Evolutionary conservation across 1,139 yeast genomes (phyloP), one percentile per base, ranked within the genome.

Genomic region (Candida glucosophila): DNA sequence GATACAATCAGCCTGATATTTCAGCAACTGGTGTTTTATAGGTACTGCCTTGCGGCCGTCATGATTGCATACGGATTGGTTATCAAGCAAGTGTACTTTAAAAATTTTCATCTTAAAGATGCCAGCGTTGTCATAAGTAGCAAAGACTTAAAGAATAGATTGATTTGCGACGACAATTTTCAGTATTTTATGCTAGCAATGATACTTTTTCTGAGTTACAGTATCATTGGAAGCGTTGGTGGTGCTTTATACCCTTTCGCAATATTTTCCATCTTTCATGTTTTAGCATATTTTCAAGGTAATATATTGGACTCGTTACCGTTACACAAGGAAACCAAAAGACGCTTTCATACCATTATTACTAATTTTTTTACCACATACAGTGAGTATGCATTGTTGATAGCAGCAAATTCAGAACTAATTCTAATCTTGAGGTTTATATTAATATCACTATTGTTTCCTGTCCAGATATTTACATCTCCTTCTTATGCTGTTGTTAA

Each of bases 201-300:
- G 5, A 43, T 56, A 12, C 54, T 67, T 19, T 58, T 48, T 28
- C 27, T 46, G 17, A 38, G 54, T 9, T 52, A 62, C 32, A 50
- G 44, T 31, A 35, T 42, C 14, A 40, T 57, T 26, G 62, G 59
- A 2, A 42, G 41, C 12, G 40, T 61, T 12, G 41, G 52, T 6
- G 64, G 65, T n/a, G 48, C 60, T 6, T 51, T 70, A 23, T 67
- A 67, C 40, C 67, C 79, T 15, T 74, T 70, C 33, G 55, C 61
- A 4, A 66, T 74, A n/a, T 75, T 64, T 46, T 69, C 78, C 1
- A 34, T 68, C 3, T 75, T 75, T 55, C 81, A 75, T 48, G 52
- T 66, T 14, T 47, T 73, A 33, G 58, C 62, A 19, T 75, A 74
- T 47, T 61, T 70, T 43, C 67, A 61, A 27, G 39, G 44, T 23